Conservation (phyloP, 2,329 filamentous ascomycete genomes). For the Xylaria sp. region DNA sequence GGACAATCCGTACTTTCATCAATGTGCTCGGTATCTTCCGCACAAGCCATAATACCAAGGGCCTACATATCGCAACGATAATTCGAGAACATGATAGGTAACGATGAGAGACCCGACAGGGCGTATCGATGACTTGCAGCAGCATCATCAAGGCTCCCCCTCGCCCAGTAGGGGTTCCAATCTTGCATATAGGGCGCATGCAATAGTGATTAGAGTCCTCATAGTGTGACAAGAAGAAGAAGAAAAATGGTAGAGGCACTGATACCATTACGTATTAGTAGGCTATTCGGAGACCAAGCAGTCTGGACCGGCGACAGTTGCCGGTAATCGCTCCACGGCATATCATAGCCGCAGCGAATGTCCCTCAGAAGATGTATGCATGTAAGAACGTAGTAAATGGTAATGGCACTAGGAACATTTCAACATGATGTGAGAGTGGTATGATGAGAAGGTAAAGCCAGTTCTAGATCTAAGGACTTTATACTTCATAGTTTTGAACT, state of each 20-base stretch:
- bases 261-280: background rate
- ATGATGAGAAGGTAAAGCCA: constrained; percentile 3
- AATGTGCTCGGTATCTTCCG: background rate
- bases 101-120: background rate
- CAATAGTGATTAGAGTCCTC: background rate
- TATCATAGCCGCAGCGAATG: background rate
- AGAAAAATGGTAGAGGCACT: too few species aligned
- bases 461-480: background rate
- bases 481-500: background rate
- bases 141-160: background rate
- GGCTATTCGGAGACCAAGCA: background rate
- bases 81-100: background rate
- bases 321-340: background rate
- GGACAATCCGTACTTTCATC: background rate
- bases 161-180: background rate
- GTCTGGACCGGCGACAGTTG: constrained; percentile 14
- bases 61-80: background rate
- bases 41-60: background rate
- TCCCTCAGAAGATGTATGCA: background rate
- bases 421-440: constrained; percentile 13
- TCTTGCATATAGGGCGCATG: background rate
- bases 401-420: background rate
- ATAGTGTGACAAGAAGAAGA: constrained; percentile 10
- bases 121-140: background rate
- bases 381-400: constrained; percentile 6